These are phyloP conservation scores for Chenopodium album DNA, from an alignment of 148 eudicot genomes.

Conservation along the genomic window DNA sequence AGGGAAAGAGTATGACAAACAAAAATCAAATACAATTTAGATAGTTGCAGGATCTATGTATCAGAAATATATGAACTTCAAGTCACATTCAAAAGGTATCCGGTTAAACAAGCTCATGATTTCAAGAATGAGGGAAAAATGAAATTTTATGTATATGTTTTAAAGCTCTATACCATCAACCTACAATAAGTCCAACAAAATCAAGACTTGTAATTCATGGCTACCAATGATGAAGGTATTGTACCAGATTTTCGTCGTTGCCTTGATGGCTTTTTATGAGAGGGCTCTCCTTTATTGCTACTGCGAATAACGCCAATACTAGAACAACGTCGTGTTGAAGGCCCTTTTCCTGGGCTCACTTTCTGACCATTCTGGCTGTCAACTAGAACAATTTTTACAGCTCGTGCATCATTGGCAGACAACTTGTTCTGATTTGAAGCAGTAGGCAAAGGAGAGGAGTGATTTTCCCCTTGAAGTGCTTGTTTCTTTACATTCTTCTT, in stretches of 20 bases:
- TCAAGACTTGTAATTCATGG: background rate
- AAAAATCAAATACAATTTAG: background rate
- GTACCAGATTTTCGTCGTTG: conserved; percentile 76
- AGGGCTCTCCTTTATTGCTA: conserved; percentile 57
- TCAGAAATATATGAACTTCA: background rate
- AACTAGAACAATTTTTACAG: conserved; percentile 54
- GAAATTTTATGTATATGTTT: background rate
- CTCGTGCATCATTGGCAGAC: conserved; percentile 48
- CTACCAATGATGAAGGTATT: background rate
- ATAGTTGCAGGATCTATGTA: background rate
- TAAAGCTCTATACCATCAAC: background rate
- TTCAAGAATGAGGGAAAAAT: background rate
- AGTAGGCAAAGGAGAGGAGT: conserved; percentile 35
- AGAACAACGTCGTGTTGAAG: conserved; percentile 48
- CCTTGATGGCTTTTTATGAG: conserved; percentile 51
- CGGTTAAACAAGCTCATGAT: background rate
- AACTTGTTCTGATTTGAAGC: conserved; percentile 51
- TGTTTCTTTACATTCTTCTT: conserved; percentile 67
- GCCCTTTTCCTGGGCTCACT: conserved; percentile 58
- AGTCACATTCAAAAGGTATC: background rate
- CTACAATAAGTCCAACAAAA: background rate
- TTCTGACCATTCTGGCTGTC: conserved; percentile 65
- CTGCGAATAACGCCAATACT: conserved; percentile 49
- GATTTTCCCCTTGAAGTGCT: conserved; percentile 57
- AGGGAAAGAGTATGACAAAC: background rate